phyloP scores from a whole-genome alignment of 2,329 filamentous ascomycete species.

The Colletotrichum higginsianum region DNA sequence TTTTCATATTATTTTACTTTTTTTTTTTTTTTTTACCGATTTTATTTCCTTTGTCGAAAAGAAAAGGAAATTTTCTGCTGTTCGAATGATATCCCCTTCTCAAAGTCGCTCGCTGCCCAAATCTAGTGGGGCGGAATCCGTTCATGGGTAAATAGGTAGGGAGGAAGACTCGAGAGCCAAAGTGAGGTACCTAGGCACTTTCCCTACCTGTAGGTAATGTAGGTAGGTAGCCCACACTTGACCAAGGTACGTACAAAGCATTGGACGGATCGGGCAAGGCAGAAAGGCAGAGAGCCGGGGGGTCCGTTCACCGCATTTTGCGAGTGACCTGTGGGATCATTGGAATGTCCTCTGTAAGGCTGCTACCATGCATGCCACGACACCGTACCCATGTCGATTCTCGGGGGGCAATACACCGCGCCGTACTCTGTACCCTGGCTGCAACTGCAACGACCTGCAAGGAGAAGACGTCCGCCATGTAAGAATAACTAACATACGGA shows the following conservation, averaged over 20 bases:
- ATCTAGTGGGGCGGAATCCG: slow-evolving; percentile 16
- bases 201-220: too few relatives aligned
- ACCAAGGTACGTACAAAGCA: neutral
- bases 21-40: neutral
- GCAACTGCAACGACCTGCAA: too few relatives aligned
- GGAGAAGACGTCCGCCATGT: too few relatives aligned
- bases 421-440: neutral
- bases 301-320: slow-evolving; percentile 40
- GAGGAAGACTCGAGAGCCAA: neutral
- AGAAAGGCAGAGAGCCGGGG: slow-evolving; percentile 20
- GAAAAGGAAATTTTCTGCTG: neutral
- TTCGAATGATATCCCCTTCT: neutral
- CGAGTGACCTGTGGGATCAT: neutral
- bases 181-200: neutral
- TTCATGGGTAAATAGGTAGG: neutral
- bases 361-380: neutral
- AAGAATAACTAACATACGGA: too few relatives aligned
- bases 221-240: neutral
- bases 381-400: neutral
- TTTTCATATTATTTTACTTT: neutral
- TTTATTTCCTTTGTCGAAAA: too few relatives aligned
- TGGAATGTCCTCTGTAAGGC: neutral
- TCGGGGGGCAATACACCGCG: neutral
- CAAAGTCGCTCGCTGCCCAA: neutral
- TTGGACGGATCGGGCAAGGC: neutral